phyloP scores from a whole-genome alignment of 768 basidiomycete genomes.

The Rhizopogon sp. region DNA sequence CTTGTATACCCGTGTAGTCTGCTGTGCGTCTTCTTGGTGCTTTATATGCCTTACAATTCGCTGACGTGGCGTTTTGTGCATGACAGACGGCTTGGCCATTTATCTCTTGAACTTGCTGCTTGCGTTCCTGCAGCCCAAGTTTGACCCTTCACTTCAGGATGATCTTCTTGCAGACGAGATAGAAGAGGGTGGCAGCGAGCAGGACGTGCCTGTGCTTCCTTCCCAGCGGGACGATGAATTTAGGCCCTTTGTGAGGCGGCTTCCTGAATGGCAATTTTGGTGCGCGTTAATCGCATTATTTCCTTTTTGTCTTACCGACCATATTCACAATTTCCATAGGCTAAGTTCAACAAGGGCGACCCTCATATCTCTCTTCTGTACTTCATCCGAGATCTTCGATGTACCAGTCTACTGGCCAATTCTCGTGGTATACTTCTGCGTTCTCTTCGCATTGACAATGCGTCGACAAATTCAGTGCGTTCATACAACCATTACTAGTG shows the following conservation, averaged over 20 bases:
- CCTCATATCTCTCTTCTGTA: constrained; percentile 73
- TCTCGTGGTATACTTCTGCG: constrained; percentile 94
- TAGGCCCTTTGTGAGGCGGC: constrained; percentile 88
- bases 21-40: constrained; percentile 48
- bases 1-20: constrained; percentile 36
- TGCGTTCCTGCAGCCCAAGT: constrained; percentile 96
- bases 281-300: constrained; percentile 20
- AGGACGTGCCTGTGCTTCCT: constrained; percentile 52
- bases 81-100: constrained; percentile 82
- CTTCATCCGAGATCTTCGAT: constrained; percentile 82
- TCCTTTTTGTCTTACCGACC: not conserved
- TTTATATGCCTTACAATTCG: not conserved
- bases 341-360: constrained; percentile 88
- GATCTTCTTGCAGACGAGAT: constrained; percentile 93
- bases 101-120: constrained; percentile 94
- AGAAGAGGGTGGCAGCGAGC: constrained; percentile 81
- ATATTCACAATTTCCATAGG: constrained; percentile 40
- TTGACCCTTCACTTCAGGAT: constrained; percentile 93
- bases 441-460: constrained; percentile 94
- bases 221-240: constrained; percentile 88
- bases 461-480: constrained; percentile 90
- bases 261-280: constrained; percentile 99
- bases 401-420: constrained; percentile 99
- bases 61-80: constrained; percentile 4
- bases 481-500: not conserved